A percentile compares a stretch with the other conserved stretches of the same genome.
Evolutionary conservation across 2,329 filamentous ascomycete species (phyloP).

Genomic region (Emergomyces pasteurianus): DNA sequence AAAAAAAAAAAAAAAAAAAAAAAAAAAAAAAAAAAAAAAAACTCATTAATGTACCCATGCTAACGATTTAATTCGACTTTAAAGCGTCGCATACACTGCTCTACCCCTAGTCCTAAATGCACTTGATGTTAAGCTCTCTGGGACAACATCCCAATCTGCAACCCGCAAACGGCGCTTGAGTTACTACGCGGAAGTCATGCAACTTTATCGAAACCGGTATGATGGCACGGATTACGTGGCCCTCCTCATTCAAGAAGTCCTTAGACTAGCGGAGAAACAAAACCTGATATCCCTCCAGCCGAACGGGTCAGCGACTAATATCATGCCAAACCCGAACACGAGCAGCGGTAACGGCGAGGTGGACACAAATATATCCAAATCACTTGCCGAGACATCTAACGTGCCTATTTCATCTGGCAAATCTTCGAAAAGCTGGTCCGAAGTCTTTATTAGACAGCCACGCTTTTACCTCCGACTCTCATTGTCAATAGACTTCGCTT

Average conservation of each 20-base stretch:
- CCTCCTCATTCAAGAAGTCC: conserved; percentile 6
- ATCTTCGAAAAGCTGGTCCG: conserved; percentile 6
- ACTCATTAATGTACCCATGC: not conserved
- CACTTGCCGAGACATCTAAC: not conserved
- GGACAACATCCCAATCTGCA: conserved; percentile 24
- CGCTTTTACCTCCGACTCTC: conserved; percentile 8
- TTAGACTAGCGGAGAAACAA: conserved; percentile 1
- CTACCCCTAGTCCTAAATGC: conserved; percentile 28
- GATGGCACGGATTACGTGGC: conserved; percentile 35
- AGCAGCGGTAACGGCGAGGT: not conserved
- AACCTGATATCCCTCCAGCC: not conserved
- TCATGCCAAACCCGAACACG: not conserved
- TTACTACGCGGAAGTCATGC: conserved; percentile 37
- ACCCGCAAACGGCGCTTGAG: conserved; percentile 35
- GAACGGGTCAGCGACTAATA: not conserved
- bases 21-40: too few species aligned
- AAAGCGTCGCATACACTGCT: conserved; percentile 24
- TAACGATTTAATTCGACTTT: not conserved
- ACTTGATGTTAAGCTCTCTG: conserved; percentile 28
- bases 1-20: too few species aligned
- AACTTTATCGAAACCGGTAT: conserved; percentile 36
- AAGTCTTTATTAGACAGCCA: conserved; percentile 7
- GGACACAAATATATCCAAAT: not conserved
- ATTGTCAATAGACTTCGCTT: conserved; percentile 7
- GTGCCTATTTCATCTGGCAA: not conserved